Evolutionary conservation across 345 rosid species (phyloP), one percentile per base, ranked within the genome.

Genomic region (Orychophragmus violaceus): DNA sequence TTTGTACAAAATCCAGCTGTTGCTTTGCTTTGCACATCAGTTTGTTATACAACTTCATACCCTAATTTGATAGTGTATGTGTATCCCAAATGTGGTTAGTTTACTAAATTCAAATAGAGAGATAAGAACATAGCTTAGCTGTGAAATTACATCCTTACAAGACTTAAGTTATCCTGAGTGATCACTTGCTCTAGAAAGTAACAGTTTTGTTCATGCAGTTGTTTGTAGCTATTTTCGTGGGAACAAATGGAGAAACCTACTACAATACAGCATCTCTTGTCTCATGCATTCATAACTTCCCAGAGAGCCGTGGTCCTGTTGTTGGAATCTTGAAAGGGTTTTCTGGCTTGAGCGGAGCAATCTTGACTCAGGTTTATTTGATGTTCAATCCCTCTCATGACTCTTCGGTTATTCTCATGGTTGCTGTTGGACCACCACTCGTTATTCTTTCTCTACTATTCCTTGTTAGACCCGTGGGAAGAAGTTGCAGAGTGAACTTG

Each of bases 291-390:
- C 96, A 84, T 74, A 91, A 89, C 82, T 87, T 91, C 76, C 98
- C 95, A 5, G 87, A 78, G 74, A 84, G 79, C 68, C 76, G 96
- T 30, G 95, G 96, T 45, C 92, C 92, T 42, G 79, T 89, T 13
- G 96, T 91, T 9, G 98, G 98, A 33, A 84, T 91, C 28, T 78
- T 89, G 22, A 89, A 91, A 77, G 98, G 96, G 13, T 91, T 89
- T 70, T 88, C 98, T 5, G 98, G 98, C 22, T 77, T 89, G 74
- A 84, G 95, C 52, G 96, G 98, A n/a, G 98, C 96, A 36, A 87
- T 91, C 70, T 74, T 89, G 76, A 89, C 92, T 13, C 96, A 87
- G 79, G 72, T 91, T 39, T 85, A 91, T 61, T 63, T 77, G 21
- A 78, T 84, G 88, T 78, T 83, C 65, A 82, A 71, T 68, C 78